These are phyloP conservation scores for Fusarium xyrophilum DNA, from an alignment of 2,329 filamentous ascomycete species.

Conservation along the genomic window DNA sequence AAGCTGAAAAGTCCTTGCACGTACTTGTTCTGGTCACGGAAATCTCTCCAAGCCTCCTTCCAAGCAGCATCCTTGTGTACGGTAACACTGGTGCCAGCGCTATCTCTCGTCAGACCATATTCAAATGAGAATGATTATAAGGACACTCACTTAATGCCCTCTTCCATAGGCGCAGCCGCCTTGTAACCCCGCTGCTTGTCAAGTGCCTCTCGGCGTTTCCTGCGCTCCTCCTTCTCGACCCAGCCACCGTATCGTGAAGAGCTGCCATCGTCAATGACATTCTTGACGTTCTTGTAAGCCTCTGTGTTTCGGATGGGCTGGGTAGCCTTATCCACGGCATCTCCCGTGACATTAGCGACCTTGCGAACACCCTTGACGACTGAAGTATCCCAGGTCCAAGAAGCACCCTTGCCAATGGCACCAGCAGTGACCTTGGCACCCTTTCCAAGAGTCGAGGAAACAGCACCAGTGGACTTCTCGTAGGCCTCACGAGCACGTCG, in stretches of 20 bases:
- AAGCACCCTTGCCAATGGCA: constrained; percentile 86
- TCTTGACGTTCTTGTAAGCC: constrained; percentile 91
- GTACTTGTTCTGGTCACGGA: constrained; percentile 86
- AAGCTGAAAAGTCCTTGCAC: constrained; percentile 88
- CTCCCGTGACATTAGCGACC: constrained; percentile 83
- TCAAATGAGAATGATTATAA: not conserved
- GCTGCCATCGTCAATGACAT: constrained; percentile 96
- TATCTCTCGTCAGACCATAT: constrained; percentile 51
- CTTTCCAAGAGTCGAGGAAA: constrained; percentile 77
- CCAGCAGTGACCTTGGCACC: constrained; percentile 86
- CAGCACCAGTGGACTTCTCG: constrained; percentile 82
- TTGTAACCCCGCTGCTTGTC: constrained; percentile 65
- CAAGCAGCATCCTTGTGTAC: constrained; percentile 96
- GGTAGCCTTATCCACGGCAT: constrained; percentile 91
- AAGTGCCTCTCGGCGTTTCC: constrained; percentile 75
- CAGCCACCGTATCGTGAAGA: constrained; percentile 96
- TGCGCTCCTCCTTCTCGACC: constrained; percentile 94
- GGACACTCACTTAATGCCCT: constrained; percentile 84
- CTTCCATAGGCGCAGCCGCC: constrained; percentile 68
- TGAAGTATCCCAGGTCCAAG: constrained; percentile 96
- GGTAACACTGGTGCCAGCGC: constrained; percentile 92
- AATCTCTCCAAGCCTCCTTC: constrained; percentile 98
- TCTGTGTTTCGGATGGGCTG: constrained; percentile 93
- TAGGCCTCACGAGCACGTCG: constrained; percentile 86
- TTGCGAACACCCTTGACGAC: constrained; percentile 91